phyloP scores from a whole-genome alignment of 495 filamentous ascomycete genomes.

The Staphylotrichum longicolle region DNA sequence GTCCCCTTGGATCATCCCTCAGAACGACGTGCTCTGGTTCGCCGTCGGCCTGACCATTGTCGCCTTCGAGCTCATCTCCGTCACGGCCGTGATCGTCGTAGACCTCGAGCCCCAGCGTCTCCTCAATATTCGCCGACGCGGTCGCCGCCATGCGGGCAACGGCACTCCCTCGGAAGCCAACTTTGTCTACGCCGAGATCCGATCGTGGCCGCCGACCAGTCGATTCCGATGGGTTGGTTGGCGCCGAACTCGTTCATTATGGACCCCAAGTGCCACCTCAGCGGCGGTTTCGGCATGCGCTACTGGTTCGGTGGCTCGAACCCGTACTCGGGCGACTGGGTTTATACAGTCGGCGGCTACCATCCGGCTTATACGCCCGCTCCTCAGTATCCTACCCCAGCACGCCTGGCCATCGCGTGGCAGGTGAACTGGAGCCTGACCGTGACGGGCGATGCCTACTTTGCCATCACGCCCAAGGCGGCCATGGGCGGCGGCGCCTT shows the following conservation, averaged over 20 bases:
- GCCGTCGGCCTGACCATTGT: too few relatives aligned
- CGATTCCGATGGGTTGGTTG: too few relatives aligned
- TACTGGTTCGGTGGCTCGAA: constrained; percentile 42
- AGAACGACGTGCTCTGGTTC: too few relatives aligned
- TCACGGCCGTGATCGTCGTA: too few relatives aligned
- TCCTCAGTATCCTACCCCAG: constrained; percentile 42
- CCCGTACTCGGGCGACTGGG: constrained; percentile 42
- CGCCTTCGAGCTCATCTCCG: too few relatives aligned
- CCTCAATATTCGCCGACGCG: too few relatives aligned
- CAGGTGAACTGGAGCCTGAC: constrained; percentile 30
- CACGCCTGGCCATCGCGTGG: constrained; percentile 47
- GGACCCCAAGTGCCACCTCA: constrained; percentile 44
- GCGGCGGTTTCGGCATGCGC: constrained; percentile 48
- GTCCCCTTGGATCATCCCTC: too few relatives aligned
- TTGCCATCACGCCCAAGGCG: constrained; percentile 51
- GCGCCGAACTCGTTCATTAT: constrained; percentile 46
- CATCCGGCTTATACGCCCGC: constrained; percentile 43
- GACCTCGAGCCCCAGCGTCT: too few relatives aligned
- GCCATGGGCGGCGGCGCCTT: constrained; percentile 50
- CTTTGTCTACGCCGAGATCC: too few relatives aligned
- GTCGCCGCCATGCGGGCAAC: too few relatives aligned
- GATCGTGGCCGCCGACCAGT: too few relatives aligned
- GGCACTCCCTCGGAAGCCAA: too few relatives aligned
- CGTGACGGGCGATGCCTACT: constrained; percentile 48
- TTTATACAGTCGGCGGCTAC: constrained; percentile 54